Percentiles rank a stretch among this genome's conserved stretches.
Conservation (phyloP, 2,329 filamentous ascomycete genomes). For the Botrytis aclada region DNA sequence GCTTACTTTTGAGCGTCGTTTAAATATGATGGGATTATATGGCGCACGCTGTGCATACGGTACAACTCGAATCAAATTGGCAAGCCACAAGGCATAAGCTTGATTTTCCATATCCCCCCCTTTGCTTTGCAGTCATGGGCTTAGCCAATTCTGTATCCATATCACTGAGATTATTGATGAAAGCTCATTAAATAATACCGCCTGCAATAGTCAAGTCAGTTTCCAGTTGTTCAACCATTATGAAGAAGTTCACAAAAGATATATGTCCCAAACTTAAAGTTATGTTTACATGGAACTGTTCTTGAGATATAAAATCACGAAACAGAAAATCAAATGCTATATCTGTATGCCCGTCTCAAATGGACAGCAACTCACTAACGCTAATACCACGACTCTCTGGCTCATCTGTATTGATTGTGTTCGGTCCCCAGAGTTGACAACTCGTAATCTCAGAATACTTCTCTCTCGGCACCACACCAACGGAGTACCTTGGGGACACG, state of each 20-base stretch:
- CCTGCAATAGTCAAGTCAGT: background rate
- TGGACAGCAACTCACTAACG: background rate
- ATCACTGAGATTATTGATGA: background rate
- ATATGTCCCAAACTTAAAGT: too few relatives aligned
- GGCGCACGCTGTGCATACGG: background rate
- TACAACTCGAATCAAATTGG: background rate
- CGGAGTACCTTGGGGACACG: background rate
- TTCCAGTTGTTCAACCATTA: background rate
- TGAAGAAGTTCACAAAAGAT: background rate
- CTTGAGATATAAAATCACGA: too few relatives aligned
- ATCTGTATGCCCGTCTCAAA: background rate
- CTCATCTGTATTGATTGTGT: too few relatives aligned
- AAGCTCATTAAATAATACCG: background rate
- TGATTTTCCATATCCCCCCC: background rate
- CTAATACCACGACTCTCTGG: background rate
- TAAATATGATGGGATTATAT: background rate
- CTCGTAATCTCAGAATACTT: background rate
- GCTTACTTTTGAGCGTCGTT: background rate
- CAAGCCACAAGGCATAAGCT: background rate
- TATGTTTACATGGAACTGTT: background rate
- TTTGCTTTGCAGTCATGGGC: background rate
- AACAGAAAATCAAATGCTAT: background rate
- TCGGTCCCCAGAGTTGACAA: background rate
- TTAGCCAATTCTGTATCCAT: background rate
- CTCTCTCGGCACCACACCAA: background rate